Evolutionary conservation across 2,329 filamentous ascomycete species (phyloP), one percentile per base, ranked within the genome.

Genomic region (Emergomyces africanus): DNA sequence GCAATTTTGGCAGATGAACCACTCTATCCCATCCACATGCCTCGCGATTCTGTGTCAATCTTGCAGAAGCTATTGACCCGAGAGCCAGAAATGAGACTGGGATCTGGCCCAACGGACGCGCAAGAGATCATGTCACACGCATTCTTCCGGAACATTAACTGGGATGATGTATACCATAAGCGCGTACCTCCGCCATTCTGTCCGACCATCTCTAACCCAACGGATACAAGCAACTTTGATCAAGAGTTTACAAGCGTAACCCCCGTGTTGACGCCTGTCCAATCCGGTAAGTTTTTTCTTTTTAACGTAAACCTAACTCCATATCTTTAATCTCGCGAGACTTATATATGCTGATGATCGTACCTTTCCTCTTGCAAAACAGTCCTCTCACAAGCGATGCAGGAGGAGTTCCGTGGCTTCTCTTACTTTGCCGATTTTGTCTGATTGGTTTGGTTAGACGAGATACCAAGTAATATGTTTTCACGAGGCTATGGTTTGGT

Each of bases 211-310:
- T 94, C 88, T 75, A 95, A 83, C 71, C 83, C 91, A 9, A 96
- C 94, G 49, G 94, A 99, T 77, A 99, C 94, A n/a, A 96, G 91
- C 80, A 99, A 99, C 77, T 99, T 99, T 74, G 94, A 99, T 72
- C 90, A 89, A 53, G 94, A 99, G 72, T 99, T 99, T 72, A 99
- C 94, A 0, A 97, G 92, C 70, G 94, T 99, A 58, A 99, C 94
- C 48, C 94, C 94, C 1, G 94, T 99, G 60, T 81, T 99, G 66
- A 99, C 94, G 35, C 94, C 94, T 57, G 94, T 99, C 59, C 91
- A 97, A 76, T 95, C 90, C 75, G 90, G 91, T 95, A 87, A 78
- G 88, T 80, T 60, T 30, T 30, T n/a, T n/a, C n/a, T n/a, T n/a
- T n/a, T n/a, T n/a, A n/a, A n/a, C n/a, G n/a, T 30, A 30, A 30